phyloP scores from a whole-genome alignment of 2,329 filamentous ascomycete genomes.

The Colletotrichum cordylinicola region DNA sequence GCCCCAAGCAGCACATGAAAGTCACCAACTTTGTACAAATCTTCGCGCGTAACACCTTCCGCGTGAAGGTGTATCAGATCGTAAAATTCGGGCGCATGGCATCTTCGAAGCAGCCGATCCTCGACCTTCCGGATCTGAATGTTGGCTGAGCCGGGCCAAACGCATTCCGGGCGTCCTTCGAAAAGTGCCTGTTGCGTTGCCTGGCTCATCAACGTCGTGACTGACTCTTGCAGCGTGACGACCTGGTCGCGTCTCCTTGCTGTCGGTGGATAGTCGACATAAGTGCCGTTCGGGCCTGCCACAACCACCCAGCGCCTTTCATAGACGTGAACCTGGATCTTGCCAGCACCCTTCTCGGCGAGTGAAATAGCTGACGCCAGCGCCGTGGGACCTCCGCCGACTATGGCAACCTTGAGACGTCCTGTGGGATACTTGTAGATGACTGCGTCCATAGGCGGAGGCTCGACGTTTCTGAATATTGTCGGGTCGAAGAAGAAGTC shows the following conservation, averaged over 20 bases:
- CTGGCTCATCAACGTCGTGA: background rate
- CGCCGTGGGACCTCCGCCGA: background rate
- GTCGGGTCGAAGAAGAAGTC: background rate
- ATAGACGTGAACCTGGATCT: constrained; percentile 40
- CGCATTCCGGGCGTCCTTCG: constrained; percentile 35
- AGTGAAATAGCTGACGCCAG: constrained; percentile 13
- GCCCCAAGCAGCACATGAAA: constrained; percentile 40
- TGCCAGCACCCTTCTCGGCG: constrained; percentile 36
- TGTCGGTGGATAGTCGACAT: constrained; percentile 33
- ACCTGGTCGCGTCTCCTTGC: background rate
- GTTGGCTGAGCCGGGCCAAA: constrained; percentile 42
- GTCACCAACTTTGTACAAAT: constrained; percentile 35
- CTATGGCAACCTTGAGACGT: background rate
- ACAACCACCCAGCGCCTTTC: constrained; percentile 37
- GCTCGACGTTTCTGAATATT: background rate
- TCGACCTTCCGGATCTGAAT: constrained; percentile 44
- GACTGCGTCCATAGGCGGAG: background rate
- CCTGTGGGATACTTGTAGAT: background rate
- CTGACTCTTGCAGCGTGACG: background rate
- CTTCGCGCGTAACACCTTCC: constrained; percentile 33
- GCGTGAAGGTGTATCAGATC: constrained; percentile 36
- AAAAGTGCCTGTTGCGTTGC: constrained; percentile 9
- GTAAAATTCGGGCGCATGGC: constrained; percentile 34
- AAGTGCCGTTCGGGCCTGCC: constrained; percentile 20
- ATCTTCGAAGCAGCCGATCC: constrained; percentile 37